Conservation (phyloP, 202 grass and related monocot genomes). For the Digitaria exilis region DNA sequence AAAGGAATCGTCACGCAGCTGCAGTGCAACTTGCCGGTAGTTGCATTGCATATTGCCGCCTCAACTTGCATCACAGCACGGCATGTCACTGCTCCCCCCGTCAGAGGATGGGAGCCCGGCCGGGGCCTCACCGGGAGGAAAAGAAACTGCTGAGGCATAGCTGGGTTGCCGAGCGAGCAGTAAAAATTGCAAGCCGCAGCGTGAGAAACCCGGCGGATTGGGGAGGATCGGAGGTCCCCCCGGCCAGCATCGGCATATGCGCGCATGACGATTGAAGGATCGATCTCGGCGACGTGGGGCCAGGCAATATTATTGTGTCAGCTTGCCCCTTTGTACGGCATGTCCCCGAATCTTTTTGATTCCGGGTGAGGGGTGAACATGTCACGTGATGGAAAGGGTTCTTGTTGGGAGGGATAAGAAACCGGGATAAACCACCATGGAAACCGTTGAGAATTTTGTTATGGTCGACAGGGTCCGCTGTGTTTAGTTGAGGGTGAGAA, state of each 20-base stretch:
- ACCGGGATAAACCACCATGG: background rate
- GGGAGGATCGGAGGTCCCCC: background rate
- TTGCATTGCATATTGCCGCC: background rate
- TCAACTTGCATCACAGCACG: background rate
- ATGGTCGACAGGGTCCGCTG: background rate
- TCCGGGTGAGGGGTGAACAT: slow-evolving; percentile 26
- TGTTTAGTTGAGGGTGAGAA: too few species aligned
- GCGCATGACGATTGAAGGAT: slow-evolving; percentile 20
- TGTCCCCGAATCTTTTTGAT: slow-evolving; percentile 25
- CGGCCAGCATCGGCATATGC: slow-evolving; percentile 1
- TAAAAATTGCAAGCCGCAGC: background rate
- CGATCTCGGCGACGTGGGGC: background rate
- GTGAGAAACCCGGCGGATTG: background rate
- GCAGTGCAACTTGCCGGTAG: slow-evolving; percentile 12
- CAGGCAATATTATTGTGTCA: slow-evolving; percentile 19
- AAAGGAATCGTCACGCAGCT: slow-evolving; percentile 38
- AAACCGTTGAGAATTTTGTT: background rate
- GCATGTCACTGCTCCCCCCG: background rate
- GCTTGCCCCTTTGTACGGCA: slow-evolving; percentile 22
- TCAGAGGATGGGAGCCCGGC: background rate
- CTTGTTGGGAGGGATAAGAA: background rate
- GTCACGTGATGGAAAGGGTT: slow-evolving; percentile 39
- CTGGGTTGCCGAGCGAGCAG: slow-evolving; percentile 4
- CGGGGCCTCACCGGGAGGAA: background rate
- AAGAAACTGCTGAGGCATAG: background rate